Base-by-base conservation (phyloP, 1,284 basidiomycete genomes). In the Malassezia restricta region DNA sequence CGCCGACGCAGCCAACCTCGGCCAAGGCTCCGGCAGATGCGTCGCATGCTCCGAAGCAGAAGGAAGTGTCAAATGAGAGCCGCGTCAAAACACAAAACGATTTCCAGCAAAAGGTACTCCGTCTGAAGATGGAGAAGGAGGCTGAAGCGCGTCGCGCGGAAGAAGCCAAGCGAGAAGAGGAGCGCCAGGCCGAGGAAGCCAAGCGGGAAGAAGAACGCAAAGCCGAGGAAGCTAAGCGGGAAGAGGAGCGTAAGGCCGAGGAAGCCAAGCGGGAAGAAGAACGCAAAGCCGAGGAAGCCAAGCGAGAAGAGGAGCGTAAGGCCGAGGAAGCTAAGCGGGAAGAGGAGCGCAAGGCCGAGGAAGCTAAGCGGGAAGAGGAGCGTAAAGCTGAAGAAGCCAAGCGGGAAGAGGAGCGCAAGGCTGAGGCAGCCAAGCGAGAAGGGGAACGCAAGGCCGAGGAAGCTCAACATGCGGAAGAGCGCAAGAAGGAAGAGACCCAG, bases 41-140 rank as follows among this genome's bases (percentile, higher is more conserved):
- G 15, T 12, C 33, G 15, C 11, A 35, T 15, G 15, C 33, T 44
- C 44, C 35, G 4, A 53, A 20, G 40, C 56, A 17, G 57, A 57
- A 27, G 53, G 56, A 30, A 41, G 47, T 41, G 53, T 56, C 15
- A 43, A 52, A 52, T 54, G 61, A 42, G 57, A 66, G 49, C 62
- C 62, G 64, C 41, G 58, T 68, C 24, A 65, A 69, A 58, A 69
- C 67, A 3, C 59, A 53, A 14, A 61, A 62, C 8, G 64, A 60
- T 20, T 71, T 71, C 57, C 51, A 66, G 51, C 58, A 63, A 15
- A 58, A 59, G 29, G 62, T 71, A 17, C 51, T 50, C 14, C 47
- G 47, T 7, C 39, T 55, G 27, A 55, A 55, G 48, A 38, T 39
- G 47, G 53, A 55, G 49, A 41, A 60, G 43, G 64, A 57, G 29